These are phyloP conservation scores for Selaginella moellendorffii DNA, from an alignment of 75 land plant species.

Conservation along the genomic window DNA sequence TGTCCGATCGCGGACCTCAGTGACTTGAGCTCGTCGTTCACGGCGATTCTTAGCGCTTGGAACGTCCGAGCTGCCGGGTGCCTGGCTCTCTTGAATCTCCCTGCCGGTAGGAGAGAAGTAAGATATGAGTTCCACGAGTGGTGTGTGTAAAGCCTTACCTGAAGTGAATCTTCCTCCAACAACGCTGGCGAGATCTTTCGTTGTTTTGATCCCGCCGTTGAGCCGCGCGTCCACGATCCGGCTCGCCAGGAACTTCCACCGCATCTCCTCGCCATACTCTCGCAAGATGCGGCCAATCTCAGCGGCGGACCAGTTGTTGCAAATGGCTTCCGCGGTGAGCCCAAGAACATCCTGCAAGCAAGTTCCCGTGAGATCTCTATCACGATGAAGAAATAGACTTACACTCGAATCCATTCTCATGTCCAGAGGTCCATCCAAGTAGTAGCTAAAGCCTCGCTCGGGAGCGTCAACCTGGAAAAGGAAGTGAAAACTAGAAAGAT, in stretches of 20 bases:
- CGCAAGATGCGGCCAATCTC: conserved; percentile 83
- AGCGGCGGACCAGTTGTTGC: conserved; percentile 81
- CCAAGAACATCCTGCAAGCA: background rate
- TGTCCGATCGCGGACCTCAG: conserved; percentile 53
- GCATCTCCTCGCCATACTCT: conserved; percentile 95
- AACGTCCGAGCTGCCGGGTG: conserved; percentile 68
- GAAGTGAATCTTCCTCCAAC: conserved; percentile 13
- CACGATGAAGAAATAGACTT: conserved; percentile 2
- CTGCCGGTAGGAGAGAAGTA: conserved; percentile 3
- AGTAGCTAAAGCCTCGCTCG: conserved; percentile 77
- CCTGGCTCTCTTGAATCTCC: conserved; percentile 58
- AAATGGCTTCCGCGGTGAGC: conserved; percentile 68
- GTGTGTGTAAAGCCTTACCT: background rate
- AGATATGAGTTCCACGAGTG: background rate
- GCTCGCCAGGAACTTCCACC: conserved; percentile 52
- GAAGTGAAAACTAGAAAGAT: background rate
- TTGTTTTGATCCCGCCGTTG: conserved; percentile 71
- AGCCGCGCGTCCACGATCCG: conserved; percentile 59
- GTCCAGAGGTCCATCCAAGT: conserved; percentile 76
- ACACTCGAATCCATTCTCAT: conserved; percentile 98
- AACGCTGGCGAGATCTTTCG: conserved; percentile 53
- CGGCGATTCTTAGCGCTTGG: conserved; percentile 94
- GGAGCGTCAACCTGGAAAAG: conserved; percentile 59
- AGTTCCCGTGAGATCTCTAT: background rate
- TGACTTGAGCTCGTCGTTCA: conserved; percentile 76